Base-by-base conservation (phyloP, 352 stramenopile species). In the Phytophthora idaei region DNA sequence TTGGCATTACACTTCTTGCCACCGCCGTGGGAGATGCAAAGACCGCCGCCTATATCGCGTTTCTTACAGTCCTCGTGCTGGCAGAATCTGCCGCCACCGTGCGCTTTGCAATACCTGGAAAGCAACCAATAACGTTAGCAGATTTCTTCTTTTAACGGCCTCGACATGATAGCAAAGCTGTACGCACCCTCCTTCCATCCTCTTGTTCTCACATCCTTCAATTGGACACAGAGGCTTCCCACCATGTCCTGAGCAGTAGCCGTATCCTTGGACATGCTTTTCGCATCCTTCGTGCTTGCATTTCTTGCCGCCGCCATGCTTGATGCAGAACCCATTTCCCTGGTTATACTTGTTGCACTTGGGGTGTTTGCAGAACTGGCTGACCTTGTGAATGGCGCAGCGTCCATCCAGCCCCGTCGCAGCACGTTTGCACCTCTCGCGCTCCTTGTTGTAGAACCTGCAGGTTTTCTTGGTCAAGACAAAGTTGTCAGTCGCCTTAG, bases 311-410 rank as follows among this genome's bases (percentile, higher is more conserved):
- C 88, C 88, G 28, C 88, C 88, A 64, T 96, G 88, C 51, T 88
- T 86, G 56, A 96, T 96, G 57, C 88, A 96, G 52, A 78, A 94
- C 6, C 88, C 88, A 44, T 92, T 90, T 45, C 86, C 86, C 52
- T 96, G 86, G 42, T 92, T 94, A 69, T 92, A 94, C 69, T 94
- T 94, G 72, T 67, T 90, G 67, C 86, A 94, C 41, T 78, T 85
- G 41, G 77, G 72, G 9, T 92, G 71, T 55, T 89, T 89, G 63
- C 86, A 94, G 62, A 94, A 94, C 67, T 94, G 86, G 57, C 86
- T 94, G 57, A 90, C 57, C 51, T 94, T 94, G 65, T 94, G 86
- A 57, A 93, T 88, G 10, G 79, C 81, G 57, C 86, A 94, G 37
- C 86, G 81, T 14, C 83, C 80, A 44, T 94, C 84, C n/a, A 88